Conservation (phyloP, 768 basidiomycete species). For the Phylloporus sp. region DNA sequence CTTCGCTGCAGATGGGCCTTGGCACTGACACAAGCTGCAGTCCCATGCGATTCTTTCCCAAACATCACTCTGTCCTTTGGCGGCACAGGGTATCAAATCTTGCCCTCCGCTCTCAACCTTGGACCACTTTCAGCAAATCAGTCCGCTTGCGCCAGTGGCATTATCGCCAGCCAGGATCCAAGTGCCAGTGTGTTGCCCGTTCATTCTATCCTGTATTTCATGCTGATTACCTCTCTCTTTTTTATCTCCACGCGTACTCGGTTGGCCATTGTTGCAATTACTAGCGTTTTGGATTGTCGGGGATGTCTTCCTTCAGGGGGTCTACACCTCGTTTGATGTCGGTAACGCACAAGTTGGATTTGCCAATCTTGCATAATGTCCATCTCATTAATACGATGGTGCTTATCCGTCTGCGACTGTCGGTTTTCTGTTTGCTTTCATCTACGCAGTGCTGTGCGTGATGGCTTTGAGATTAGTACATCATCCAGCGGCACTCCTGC, state of each 20-base stretch:
- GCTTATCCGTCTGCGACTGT: too few species aligned
- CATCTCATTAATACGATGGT: too few species aligned
- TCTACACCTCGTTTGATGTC: constrained; percentile 41
- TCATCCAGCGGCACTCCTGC: too few species aligned
- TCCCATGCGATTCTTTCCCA: constrained; percentile 30
- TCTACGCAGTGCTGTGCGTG: too few species aligned
- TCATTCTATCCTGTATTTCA: neutral
- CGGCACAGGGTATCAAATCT: constrained; percentile 32
- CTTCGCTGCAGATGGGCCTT: constrained; percentile 4
- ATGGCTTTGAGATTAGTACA: too few species aligned
- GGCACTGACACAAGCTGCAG: constrained; percentile 2
- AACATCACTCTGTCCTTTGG: constrained; percentile 36
- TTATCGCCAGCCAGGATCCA: constrained; percentile 10
- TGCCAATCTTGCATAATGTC: constrained; percentile 23
- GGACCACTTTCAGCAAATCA: constrained; percentile 27
- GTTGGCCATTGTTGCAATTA: neutral
- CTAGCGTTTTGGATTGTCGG: constrained; percentile 17
- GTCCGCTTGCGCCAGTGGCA: constrained; percentile 29
- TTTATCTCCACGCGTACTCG: neutral
- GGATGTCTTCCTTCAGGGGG: constrained; percentile 37
- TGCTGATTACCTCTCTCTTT: neutral
- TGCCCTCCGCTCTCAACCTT: constrained; percentile 34
- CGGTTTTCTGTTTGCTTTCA: too few species aligned
- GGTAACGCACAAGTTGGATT: constrained; percentile 35
- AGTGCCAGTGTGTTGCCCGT: neutral